Evolutionary conservation across 2,329 filamentous ascomycete genomes (phyloP).

Genomic region (Colletotrichum australisinense): DNA sequence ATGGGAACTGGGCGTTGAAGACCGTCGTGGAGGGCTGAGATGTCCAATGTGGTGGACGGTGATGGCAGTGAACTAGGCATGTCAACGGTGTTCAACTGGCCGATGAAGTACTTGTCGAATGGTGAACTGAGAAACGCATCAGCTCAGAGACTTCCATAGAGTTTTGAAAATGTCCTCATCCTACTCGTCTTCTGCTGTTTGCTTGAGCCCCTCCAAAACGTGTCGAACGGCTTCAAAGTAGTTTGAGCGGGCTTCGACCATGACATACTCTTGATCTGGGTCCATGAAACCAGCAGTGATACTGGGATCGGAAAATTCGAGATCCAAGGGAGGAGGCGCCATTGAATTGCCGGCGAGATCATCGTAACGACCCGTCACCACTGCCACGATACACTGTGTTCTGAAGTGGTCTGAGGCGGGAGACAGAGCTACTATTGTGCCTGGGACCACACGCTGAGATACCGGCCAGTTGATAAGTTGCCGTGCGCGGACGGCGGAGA

Average conservation of each 20-base stretch:
- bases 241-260: constrained; percentile 79
- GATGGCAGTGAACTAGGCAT: not conserved
- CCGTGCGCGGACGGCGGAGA: constrained; percentile 73
- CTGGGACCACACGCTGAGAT: constrained; percentile 62
- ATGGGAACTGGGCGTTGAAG: not conserved
- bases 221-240: constrained; percentile 85
- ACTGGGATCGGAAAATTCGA: constrained; percentile 8
- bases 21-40: not conserved
- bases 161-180: constrained; percentile 34
- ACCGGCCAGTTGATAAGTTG: constrained; percentile 75
- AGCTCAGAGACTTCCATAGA: not conserved
- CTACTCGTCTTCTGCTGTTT: constrained; percentile 64
- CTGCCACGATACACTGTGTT: constrained; percentile 74
- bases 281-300: constrained; percentile 66
- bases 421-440: constrained; percentile 65
- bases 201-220: constrained; percentile 78
- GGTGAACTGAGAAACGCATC: constrained; percentile 57
- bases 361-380: constrained; percentile 68
- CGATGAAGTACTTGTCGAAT: constrained; percentile 71
- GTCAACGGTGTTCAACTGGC: constrained; percentile 46
- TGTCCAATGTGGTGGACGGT: not conserved
- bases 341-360: not conserved
- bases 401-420: constrained; percentile 70
- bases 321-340: constrained; percentile 63
- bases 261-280: constrained; percentile 75